phyloP scores from a whole-genome alignment of 2,329 filamentous ascomycete species.

The Exophiala aquamarina region DNA sequence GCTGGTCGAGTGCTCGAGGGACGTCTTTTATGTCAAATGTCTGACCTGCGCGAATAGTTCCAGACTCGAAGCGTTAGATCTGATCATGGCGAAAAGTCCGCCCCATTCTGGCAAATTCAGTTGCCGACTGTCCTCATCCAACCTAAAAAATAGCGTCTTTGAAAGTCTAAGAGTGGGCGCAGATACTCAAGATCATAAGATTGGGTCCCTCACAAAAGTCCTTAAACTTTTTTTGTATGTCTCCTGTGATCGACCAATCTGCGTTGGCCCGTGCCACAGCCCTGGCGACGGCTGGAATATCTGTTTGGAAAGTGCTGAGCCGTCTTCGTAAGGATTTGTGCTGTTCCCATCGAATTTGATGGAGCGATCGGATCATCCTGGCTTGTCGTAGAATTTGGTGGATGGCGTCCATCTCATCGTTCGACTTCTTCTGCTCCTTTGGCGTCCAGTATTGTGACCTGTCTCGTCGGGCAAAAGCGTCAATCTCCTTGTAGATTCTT shows the following conservation, averaged over 20 bases:
- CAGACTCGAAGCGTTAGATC: conserved; percentile 11
- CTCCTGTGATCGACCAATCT: conserved; percentile 1
- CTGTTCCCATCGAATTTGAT: not conserved
- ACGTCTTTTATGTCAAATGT: conserved; percentile 8
- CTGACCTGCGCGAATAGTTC: conserved; percentile 19
- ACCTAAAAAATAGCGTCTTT: conserved; percentile 3
- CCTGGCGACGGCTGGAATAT: too few relatives aligned
- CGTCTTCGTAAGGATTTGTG: not conserved
- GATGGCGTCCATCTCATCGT: not conserved
- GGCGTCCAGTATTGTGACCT: too few relatives aligned
- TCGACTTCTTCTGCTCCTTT: too few relatives aligned
- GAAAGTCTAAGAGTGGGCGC: conserved; percentile 20
- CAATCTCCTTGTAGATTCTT: too few relatives aligned
- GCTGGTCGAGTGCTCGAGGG: conserved; percentile 2
- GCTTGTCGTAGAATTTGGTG: not conserved
- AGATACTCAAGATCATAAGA: conserved; percentile 19
- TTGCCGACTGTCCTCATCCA: conserved; percentile 6
- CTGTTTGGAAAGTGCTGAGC: too few relatives aligned
- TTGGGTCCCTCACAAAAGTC: conserved; percentile 9
- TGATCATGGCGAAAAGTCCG: conserved; percentile 7
- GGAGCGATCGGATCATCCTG: not conserved
- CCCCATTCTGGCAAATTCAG: conserved; percentile 5
- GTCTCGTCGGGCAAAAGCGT: too few relatives aligned
- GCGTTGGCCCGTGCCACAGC: not conserved
- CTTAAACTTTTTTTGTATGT: conserved; percentile 3